Percentiles rank a stretch among this genome's conserved stretches.
phyloP scores from a whole-genome alignment of 2,329 filamentous ascomycete species.

The Fusarium sp. region DNA sequence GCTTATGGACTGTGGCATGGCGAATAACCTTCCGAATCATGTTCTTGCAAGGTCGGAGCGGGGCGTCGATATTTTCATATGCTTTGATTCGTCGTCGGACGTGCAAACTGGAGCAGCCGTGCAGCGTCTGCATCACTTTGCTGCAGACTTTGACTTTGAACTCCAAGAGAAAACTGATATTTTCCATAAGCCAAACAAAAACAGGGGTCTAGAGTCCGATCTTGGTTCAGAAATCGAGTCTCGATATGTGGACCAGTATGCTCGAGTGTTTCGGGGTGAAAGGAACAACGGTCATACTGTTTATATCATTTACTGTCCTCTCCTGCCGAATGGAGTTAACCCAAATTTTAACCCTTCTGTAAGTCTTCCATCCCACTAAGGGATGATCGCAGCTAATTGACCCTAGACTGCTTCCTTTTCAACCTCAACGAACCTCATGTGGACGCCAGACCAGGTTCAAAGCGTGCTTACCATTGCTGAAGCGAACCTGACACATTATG shows the following conservation, averaged over 20 bases:
- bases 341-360: slow-evolving; percentile 33
- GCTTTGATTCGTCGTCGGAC: slow-evolving; percentile 41
- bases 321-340: slow-evolving; percentile 28
- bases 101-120: slow-evolving; percentile 35
- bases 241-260: slow-evolving; percentile 16
- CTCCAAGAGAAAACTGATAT: slow-evolving; percentile 8
- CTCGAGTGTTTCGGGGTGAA: slow-evolving; percentile 29
- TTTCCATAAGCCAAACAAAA: background rate
- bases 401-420: slow-evolving; percentile 33
- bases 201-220: accelerated
- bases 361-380: accelerated
- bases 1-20: slow-evolving; percentile 44
- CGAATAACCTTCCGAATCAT: slow-evolving; percentile 42
- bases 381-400: accelerated
- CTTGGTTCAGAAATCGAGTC: background rate
- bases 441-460: slow-evolving; percentile 39
- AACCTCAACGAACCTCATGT: slow-evolving; percentile 43
- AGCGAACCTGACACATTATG: slow-evolving; percentile 31
- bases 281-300: slow-evolving; percentile 15
- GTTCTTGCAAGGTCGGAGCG: slow-evolving; percentile 33
- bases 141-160: slow-evolving; percentile 32
- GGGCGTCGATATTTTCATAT: slow-evolving; percentile 33
- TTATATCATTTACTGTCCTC: slow-evolving; percentile 39
- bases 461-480: slow-evolving; percentile 14
- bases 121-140: slow-evolving; percentile 38